Evolutionary conservation across 139 green algal genomes (phyloP), one percentile per base, ranked within the genome.

Genomic region (Coelastrella sp.): DNA sequence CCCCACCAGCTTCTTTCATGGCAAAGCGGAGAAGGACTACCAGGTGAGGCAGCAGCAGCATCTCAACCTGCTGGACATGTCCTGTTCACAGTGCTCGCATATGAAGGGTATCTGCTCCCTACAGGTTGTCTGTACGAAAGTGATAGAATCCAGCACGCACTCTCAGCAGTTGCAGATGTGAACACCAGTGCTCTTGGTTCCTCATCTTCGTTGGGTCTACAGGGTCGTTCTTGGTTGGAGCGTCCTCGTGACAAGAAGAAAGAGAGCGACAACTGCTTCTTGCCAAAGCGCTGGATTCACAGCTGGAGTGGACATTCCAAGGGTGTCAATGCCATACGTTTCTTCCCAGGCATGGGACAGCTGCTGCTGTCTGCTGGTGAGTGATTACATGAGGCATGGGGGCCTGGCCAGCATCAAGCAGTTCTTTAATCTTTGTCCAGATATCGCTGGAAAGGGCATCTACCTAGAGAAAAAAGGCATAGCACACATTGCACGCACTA

Each of bases 221-320:
- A 90, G 87, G 86, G 91, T 8, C 91, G 78, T 19, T 95, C 91
- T 7, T 95, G 94, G 94, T n/a, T 96, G 20, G 87, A 57, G 60
- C 61, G 75, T 9, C 93, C 92, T 0, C 76, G 86, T 22, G 93
- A 94, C 90, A 91, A 93, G 88, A 78, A 78, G 35, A 91, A 89
- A 57, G 92, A 94, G 82, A 87, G 92, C 57, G 96, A 98, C 60
- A 85, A 92, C 20, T 98, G 94, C 94, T 99, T 97, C 95, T 87
- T 99, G 89, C 98, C 98, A 76, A 99, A 99, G 95, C 90, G 95
- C 49, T 96, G 93, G 91, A 92, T 99, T 3, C 97, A 99, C 94
- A 98, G 97, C 14, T 99, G 96, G 96, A 93, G 72, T 3, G 98
- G 97, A 0, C 98, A 99, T 95, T 98, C 94, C 56, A 93, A 94